These are phyloP conservation scores for Colletotrichum echinochloae DNA, from an alignment of 2,329 filamentous ascomycete species.

Conservation along the genomic window DNA sequence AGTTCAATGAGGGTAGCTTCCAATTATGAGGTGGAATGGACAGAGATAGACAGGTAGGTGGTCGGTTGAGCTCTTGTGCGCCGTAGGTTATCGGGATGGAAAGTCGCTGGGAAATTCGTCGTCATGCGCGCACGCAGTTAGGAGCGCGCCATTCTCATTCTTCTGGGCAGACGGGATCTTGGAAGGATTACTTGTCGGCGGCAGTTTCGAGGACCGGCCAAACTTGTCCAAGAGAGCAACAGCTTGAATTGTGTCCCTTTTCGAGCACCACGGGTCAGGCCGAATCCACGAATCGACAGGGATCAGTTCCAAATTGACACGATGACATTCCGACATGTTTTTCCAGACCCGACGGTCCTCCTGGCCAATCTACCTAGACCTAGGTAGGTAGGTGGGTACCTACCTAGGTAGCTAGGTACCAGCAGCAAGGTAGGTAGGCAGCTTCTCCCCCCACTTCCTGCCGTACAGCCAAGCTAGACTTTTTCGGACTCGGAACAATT, in stretches of 20 bases:
- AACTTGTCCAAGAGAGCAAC: slow-evolving; percentile 19
- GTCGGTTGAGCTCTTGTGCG: slow-evolving; percentile 28
- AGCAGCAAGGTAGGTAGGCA: too few relatives aligned
- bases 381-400: neutral
- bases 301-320: slow-evolving; percentile 41
- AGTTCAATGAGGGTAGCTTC: slow-evolving; percentile 20
- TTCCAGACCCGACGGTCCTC: slow-evolving; percentile 29
- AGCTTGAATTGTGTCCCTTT: slow-evolving; percentile 38
- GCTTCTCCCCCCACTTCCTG: slow-evolving; percentile 19
- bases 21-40: slow-evolving; percentile 7
- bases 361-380: slow-evolving; percentile 7
- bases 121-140: slow-evolving; percentile 30
- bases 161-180: neutral
- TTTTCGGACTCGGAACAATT: neutral
- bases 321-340: slow-evolving; percentile 43
- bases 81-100: slow-evolving; percentile 1
- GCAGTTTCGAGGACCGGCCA: slow-evolving; percentile 16
- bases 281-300: slow-evolving; percentile 35
- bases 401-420: neutral
- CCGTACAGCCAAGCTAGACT: neutral
- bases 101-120: slow-evolving; percentile 6
- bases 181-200: neutral
- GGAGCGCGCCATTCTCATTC: slow-evolving; percentile 36
- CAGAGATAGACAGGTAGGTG: neutral
- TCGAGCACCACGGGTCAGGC: slow-evolving; percentile 21